Evolutionary conservation across 1,284 basidiomycete species (phyloP).

Genomic region (Termitomyces sp.): DNA sequence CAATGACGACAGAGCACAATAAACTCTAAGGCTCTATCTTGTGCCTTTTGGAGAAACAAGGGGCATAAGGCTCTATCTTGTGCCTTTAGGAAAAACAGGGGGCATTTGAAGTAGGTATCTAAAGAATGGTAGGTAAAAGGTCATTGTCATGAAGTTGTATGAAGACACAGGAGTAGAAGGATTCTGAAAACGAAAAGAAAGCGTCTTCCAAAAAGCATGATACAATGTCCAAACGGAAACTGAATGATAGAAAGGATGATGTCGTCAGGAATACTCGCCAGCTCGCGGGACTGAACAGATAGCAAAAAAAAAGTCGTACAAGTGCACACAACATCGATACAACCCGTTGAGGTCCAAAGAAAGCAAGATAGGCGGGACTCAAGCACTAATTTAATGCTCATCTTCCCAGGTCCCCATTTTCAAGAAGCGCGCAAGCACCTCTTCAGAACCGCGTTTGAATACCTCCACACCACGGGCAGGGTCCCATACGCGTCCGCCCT

Average conservation of each 20-base stretch:
- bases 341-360: slow-evolving; percentile 6
- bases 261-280: background rate
- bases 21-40: background rate
- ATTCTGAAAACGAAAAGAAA: background rate
- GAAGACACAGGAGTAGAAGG: background rate
- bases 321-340: slow-evolving; percentile 9
- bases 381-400: slow-evolving; percentile 23
- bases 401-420: slow-evolving; percentile 70
- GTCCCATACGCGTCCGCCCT: slow-evolving; percentile 64
- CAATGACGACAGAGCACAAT: slow-evolving; percentile 4
- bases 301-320: slow-evolving; percentile 4
- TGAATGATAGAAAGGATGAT: background rate
- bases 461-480: slow-evolving; percentile 74
- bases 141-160: background rate
- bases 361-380: background rate
- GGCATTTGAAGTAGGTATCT: slow-evolving; percentile 3
- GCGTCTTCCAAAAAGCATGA: slow-evolving; percentile 3
- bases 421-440: slow-evolving; percentile 75
- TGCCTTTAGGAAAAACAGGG: background rate
- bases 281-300: background rate
- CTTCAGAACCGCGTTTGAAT: slow-evolving; percentile 79
- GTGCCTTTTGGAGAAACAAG: background rate
- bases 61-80: background rate
- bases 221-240: background rate
- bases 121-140: background rate